Percentiles rank a stretch among this genome's conserved stretches.
Evolutionary conservation across 2,329 filamentous ascomycete species (phyloP).

Genomic region (Ramularia collo-cygni): DNA sequence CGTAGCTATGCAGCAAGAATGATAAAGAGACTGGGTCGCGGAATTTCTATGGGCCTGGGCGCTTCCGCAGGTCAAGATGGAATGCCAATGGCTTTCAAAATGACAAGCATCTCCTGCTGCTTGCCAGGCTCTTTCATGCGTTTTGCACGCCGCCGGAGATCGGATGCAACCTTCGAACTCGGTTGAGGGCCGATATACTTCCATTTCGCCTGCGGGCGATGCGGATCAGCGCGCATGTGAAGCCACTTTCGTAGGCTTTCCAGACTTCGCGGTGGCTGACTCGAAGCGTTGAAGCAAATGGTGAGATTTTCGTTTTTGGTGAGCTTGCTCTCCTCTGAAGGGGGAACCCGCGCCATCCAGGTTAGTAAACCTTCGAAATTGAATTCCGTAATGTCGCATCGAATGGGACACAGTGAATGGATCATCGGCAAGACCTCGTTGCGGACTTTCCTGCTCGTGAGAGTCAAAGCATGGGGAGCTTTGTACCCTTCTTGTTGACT

Average conservation of each 20-base stretch:
- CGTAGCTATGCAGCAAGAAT: too few species aligned
- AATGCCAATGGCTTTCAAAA: conserved; percentile 22
- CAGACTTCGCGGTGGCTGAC: conserved; percentile 11
- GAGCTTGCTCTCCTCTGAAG: conserved; percentile 22
- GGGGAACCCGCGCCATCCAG: conserved; percentile 26
- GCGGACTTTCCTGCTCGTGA: conserved; percentile 24
- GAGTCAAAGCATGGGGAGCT: conserved; percentile 22
- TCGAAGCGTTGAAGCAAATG: conserved; percentile 23
- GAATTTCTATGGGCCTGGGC: conserved; percentile 1
- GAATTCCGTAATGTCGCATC: conserved; percentile 27
- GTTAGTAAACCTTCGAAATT: conserved; percentile 26
- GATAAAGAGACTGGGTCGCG: too few species aligned
- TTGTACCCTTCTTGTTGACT: conserved; percentile 12
- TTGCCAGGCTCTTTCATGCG: conserved; percentile 25
- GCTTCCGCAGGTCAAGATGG: conserved; percentile 4
- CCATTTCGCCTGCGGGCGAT: conserved; percentile 27
- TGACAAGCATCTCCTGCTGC: conserved; percentile 23
- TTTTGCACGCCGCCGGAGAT: conserved; percentile 24
- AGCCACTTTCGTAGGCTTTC: conserved; percentile 25
- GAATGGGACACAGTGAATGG: conserved; percentile 25
- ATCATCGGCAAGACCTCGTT: conserved; percentile 28
- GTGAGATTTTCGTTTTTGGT: conserved; percentile 23
- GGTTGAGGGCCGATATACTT: conserved; percentile 21
- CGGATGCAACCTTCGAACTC: conserved; percentile 23
- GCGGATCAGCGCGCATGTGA: conserved; percentile 23